Evolutionary conservation across 225 moss, liverwort and hornwort species (phyloP).

Genomic region (Pseudoscleropodium purum): DNA sequence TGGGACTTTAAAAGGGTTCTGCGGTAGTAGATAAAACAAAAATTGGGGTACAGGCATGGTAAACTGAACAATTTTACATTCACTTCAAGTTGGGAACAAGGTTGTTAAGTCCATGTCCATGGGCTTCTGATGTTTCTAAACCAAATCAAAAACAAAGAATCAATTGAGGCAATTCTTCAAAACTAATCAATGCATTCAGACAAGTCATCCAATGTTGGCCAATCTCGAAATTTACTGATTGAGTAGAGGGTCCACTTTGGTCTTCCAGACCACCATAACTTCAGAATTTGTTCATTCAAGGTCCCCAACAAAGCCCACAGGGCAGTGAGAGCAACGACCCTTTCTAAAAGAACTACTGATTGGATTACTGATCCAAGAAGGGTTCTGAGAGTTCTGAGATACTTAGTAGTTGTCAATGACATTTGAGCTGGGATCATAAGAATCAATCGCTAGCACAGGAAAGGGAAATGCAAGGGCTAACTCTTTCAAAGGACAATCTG

Average conservation of each 20-base stretch:
- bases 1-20: background rate
- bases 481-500: background rate
- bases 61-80: background rate
- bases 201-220: background rate
- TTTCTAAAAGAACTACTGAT: background rate
- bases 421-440: background rate
- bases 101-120: background rate
- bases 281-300: background rate
- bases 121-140: no score
- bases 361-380: background rate
- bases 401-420: background rate
- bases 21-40: background rate
- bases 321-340: background rate
- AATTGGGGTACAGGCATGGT: background rate
- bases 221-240: background rate
- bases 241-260: background rate
- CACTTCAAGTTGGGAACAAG: background rate
- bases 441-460: background rate
- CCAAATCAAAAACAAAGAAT: background rate
- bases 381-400: background rate
- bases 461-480: background rate
- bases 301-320: background rate
- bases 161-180: background rate
- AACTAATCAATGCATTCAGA: background rate
- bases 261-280: background rate